These are phyloP conservation scores for Penicillium nucicola DNA, from an alignment of 495 filamentous ascomycete species.

Conservation along the genomic window DNA sequence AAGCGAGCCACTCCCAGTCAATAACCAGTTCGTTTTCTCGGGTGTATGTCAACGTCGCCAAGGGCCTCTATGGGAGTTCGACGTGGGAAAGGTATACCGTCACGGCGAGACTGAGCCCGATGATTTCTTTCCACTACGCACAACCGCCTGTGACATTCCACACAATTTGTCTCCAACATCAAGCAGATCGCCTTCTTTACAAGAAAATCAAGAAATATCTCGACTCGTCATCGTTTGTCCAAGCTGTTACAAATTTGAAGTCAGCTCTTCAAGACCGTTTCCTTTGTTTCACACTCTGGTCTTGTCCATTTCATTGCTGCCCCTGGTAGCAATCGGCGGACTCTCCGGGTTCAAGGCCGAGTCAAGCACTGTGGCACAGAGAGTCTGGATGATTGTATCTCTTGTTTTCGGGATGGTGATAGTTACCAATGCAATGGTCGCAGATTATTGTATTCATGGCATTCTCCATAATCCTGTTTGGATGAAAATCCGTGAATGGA, in stretches of 20 bases:
- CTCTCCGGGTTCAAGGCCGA: constrained; percentile 5
- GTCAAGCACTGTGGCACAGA: constrained; percentile 3
- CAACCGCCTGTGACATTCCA: too few species aligned
- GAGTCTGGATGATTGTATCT: constrained; percentile 4
- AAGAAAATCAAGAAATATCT: background rate
- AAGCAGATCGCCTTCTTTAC: background rate
- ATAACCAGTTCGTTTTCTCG: background rate
- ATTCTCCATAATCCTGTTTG: too few species aligned
- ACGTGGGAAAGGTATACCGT: background rate
- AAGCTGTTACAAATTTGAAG: background rate
- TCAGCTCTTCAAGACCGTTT: background rate
- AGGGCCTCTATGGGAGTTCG: background rate
- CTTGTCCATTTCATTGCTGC: background rate
- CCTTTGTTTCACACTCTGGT: too few species aligned
- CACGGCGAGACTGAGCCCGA: background rate
- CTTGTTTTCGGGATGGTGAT: background rate
- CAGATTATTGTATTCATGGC: too few species aligned
- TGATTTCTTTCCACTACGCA: too few species aligned
- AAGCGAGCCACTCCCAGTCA: background rate
- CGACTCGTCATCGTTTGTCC: background rate
- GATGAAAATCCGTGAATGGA: too few species aligned
- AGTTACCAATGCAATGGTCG: background rate
- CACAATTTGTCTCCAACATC: background rate
- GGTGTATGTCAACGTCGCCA: background rate
- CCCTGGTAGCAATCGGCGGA: constrained; percentile 3